Percentiles rank a stretch among this genome's conserved stretches.
Conservation (phyloP, 139 green algal genomes). For the Chlamydomonas sp. region DNA sequence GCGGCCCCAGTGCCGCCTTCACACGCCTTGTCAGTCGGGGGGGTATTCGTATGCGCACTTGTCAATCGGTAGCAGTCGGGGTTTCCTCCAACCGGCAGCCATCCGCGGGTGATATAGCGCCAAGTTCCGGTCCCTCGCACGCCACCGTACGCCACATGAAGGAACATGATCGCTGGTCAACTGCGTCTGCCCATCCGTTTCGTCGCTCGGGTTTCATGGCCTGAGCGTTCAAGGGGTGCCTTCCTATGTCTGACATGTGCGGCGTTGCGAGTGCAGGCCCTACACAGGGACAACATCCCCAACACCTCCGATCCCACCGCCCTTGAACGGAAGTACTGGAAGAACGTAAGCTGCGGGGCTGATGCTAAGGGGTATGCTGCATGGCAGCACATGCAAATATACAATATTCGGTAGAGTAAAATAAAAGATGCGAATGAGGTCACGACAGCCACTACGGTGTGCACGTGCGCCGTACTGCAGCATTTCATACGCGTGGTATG, state of each 20-base stretch:
- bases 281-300: conserved; percentile 1
- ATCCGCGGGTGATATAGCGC: not conserved
- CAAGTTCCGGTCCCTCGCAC: not conserved
- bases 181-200: too few species aligned
- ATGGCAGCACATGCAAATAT: not conserved
- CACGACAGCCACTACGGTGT: not conserved
- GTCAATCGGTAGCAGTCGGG: too few species aligned
- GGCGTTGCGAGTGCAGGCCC: not conserved
- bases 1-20: too few species aligned
- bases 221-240: not conserved
- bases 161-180: too few species aligned
- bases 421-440: not conserved
- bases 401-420: not conserved
- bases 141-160: not conserved
- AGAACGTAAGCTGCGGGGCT: conserved; percentile 46
- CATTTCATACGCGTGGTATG: not conserved
- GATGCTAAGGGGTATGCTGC: not conserved
- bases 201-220: not conserved
- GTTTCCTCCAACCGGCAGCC: too few species aligned
- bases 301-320: not conserved
- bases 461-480: not conserved
- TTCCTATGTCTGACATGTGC: not conserved
- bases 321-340: conserved; percentile 77
- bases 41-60: too few species aligned
- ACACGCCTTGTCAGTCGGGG: too few species aligned